Evolutionary conservation across 2,329 filamentous ascomycete genomes (phyloP).

Genomic region (Fonsecaea pugnacius): DNA sequence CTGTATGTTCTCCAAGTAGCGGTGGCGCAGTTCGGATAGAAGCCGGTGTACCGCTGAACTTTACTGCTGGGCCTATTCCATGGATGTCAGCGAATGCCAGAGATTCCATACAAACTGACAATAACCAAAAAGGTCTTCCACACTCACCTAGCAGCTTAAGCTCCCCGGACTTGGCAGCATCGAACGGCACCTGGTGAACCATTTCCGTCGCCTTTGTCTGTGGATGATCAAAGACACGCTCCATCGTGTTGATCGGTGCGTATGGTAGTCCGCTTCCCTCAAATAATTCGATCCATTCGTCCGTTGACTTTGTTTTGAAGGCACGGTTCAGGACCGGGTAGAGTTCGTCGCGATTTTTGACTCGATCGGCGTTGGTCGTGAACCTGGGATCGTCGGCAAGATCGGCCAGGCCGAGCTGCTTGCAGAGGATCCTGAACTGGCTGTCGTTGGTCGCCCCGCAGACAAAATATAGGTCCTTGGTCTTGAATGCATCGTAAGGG

Average conservation of each 20-base stretch:
- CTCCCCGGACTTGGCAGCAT: conserved; percentile 36
- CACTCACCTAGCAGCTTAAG: conserved; percentile 40
- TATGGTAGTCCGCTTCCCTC: conserved; percentile 53
- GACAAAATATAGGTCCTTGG: conserved; percentile 71
- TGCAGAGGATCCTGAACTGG: conserved; percentile 68
- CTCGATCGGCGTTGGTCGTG: conserved; percentile 64
- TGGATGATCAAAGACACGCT: conserved; percentile 51
- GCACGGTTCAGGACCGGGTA: conserved; percentile 43
- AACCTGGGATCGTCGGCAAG: conserved; percentile 66
- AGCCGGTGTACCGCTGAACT: conserved; percentile 42
- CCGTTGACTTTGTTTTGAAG: conserved; percentile 45
- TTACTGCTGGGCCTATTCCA: conserved; percentile 38
- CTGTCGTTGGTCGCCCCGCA: conserved; percentile 74
- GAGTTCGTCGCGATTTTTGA: conserved; percentile 54
- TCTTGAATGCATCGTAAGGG: conserved; percentile 62
- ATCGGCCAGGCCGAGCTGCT: conserved; percentile 61
- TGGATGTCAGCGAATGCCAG: background rate
- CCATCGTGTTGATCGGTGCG: conserved; percentile 53
- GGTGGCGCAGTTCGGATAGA: background rate
- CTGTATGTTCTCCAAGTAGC: background rate
- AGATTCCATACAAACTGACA: no score
- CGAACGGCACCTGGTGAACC: conserved; percentile 40
- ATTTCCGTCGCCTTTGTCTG: conserved; percentile 49
- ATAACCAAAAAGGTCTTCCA: no score
- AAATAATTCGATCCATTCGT: conserved; percentile 49